These are phyloP conservation scores for Candida boleticola DNA, from an alignment of 805 yeast genomes.

Conservation along the genomic window DNA sequence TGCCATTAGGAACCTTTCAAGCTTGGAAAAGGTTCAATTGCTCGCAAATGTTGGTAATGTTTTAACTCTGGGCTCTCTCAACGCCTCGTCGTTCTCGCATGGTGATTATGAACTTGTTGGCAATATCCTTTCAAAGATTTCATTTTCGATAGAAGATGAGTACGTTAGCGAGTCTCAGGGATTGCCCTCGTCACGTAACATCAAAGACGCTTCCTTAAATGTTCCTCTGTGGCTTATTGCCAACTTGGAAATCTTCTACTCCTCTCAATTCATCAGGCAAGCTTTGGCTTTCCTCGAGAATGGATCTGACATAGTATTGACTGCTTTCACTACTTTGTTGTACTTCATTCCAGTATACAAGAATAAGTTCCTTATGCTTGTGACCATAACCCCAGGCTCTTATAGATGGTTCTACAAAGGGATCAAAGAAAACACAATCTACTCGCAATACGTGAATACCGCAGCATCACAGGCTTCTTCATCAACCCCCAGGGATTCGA, in stretches of 20 bases:
- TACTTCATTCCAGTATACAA: conserved; percentile 36
- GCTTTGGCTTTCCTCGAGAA: conserved; percentile 13
- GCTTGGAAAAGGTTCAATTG: conserved; percentile 9
- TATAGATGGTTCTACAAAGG: conserved; percentile 29
- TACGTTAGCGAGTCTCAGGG: no score
- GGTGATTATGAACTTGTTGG: conserved; percentile 19
- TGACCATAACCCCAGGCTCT: conserved; percentile 40
- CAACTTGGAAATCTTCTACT: conserved; percentile 16
- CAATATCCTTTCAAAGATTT: conserved; percentile 16
- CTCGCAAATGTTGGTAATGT: conserved; percentile 18
- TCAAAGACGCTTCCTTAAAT: no score
- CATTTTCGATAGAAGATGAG: conserved; percentile 14
- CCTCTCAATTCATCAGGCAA: conserved; percentile 19
- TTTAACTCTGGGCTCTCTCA: neutral
- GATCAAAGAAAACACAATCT: conserved; percentile 18
- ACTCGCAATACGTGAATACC: conserved; percentile 3
- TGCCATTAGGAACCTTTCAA: neutral
- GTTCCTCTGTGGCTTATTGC: conserved; percentile 5
- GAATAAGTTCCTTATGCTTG: conserved; percentile 38
- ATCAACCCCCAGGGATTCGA: neutral
- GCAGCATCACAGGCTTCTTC: neutral
- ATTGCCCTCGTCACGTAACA: no score
- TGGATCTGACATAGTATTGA: neutral
- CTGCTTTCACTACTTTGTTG: conserved; percentile 24
- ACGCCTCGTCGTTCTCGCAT: conserved; percentile 6